Evolutionary conservation across 1,284 basidiomycete species (phyloP).

Genomic region (Tetrapyrgos nigripes): DNA sequence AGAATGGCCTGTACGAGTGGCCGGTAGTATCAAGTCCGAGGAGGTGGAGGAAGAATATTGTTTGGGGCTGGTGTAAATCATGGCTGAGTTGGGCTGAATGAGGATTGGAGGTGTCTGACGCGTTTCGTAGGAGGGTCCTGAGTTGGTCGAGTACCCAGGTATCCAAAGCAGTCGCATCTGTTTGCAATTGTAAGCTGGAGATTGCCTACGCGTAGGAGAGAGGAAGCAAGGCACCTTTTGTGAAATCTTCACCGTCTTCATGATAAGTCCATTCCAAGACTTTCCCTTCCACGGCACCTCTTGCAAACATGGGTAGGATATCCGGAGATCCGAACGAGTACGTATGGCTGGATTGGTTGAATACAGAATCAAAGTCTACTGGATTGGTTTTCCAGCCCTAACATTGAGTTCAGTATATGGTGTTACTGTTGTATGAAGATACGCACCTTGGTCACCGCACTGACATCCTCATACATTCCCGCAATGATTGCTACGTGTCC

Average conservation of each 20-base stretch:
- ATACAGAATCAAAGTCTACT: constrained; percentile 88
- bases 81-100: no score
- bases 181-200: not conserved
- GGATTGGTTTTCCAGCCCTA: constrained; percentile 94
- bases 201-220: not conserved
- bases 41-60: constrained; percentile 87
- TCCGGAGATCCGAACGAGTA: constrained; percentile 91
- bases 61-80: constrained; percentile 60
- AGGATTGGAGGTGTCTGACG: constrained; percentile 57
- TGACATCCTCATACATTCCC: constrained; percentile 95
- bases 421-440: no score
- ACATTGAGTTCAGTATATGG: no score
- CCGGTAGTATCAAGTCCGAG: constrained; percentile 90
- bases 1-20: constrained; percentile 88
- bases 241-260: constrained; percentile 85
- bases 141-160: constrained; percentile 83
- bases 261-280: constrained; percentile 83
- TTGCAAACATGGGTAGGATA: constrained; percentile 89
- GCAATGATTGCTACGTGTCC: constrained; percentile 92
- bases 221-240: constrained; percentile 62
- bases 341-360: constrained; percentile 83
- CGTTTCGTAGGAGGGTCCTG: constrained; percentile 63
- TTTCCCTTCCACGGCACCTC: constrained; percentile 73
- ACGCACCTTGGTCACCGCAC: constrained; percentile 90
- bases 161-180: constrained; percentile 83